Evolutionary conservation across 208 protist genomes (phyloP).

Genomic region (Trypanosoma brucei): DNA sequence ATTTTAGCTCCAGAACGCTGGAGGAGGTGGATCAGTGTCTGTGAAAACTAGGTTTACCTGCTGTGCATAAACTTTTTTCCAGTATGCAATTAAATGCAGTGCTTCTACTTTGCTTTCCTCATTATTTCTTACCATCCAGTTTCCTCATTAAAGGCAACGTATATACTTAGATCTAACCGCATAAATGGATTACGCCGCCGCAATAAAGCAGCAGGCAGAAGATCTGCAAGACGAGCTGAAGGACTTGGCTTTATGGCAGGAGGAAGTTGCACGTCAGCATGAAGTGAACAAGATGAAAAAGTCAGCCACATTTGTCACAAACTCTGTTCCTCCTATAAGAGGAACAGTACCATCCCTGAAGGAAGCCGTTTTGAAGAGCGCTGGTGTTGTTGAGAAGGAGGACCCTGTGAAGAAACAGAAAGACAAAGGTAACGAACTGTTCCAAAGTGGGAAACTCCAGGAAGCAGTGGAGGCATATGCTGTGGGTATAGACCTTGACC

Average conservation of each 20-base stretch:
- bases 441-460: slow-evolving; percentile 54
- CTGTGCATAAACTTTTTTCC: too few species aligned
- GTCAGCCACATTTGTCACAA: slow-evolving; percentile 2
- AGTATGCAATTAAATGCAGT: too few species aligned
- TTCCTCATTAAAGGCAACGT: too few species aligned
- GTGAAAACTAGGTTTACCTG: too few species aligned
- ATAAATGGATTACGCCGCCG: slow-evolving; percentile 30
- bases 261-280: slow-evolving; percentile 41
- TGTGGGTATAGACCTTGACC: slow-evolving; percentile 80
- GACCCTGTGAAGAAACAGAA: slow-evolving; percentile 66
- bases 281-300: slow-evolving; percentile 33
- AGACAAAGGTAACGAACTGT: slow-evolving; percentile 82
- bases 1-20: too few species aligned
- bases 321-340: slow-evolving; percentile 62
- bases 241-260: slow-evolving; percentile 77
- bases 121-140: too few species aligned
- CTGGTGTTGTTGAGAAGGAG: slow-evolving; percentile 20
- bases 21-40: too few species aligned
- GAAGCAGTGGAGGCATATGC: slow-evolving; percentile 83
- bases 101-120: too few species aligned
- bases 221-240: slow-evolving; percentile 86
- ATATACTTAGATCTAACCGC: too few species aligned
- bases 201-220: slow-evolving; percentile 80
- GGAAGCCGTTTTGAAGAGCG: slow-evolving; percentile 44
- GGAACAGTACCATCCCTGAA: slow-evolving; percentile 87